phyloP scores from a whole-genome alignment of 2,329 filamentous ascomycete species.

The Aureobasidium sp. region DNA sequence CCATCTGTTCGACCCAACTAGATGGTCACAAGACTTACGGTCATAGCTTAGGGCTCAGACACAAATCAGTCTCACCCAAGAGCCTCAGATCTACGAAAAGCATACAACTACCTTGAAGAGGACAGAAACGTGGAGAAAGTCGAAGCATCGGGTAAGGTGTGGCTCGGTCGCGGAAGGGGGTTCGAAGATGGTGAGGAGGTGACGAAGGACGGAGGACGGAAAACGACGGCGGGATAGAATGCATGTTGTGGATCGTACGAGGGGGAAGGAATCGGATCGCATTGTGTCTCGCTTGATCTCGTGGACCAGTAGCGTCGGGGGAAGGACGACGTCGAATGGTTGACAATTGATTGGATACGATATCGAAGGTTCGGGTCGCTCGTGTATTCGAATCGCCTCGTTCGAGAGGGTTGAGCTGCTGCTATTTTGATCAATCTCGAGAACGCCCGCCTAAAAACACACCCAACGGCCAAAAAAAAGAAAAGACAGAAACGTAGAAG shows the following conservation, averaged over 20 bases:
- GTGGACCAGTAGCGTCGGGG: conserved; percentile 3
- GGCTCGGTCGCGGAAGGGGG: not conserved
- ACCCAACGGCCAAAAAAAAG: not conserved
- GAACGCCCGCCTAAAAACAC: conserved; percentile 7
- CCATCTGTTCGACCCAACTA: not conserved
- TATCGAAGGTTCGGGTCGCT: conserved; percentile 14
- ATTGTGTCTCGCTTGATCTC: conserved; percentile 3
- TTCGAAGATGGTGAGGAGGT: not conserved
- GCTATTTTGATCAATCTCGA: conserved; percentile 14
- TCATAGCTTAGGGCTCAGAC: not conserved
- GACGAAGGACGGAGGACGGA: conserved; percentile 9
- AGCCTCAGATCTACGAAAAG: not conserved
- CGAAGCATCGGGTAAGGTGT: conserved; percentile 1
- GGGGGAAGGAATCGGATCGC: not conserved
- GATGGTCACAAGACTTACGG: not conserved
- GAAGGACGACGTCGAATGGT: conserved; percentile 7
- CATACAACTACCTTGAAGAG: not conserved
- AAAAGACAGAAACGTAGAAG: not conserved
- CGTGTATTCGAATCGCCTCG: conserved; percentile 10
- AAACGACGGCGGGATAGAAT: conserved; percentile 6
- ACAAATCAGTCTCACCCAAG: not conserved
- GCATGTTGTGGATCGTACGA: conserved; percentile 9
- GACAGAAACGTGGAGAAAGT: not conserved
- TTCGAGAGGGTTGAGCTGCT: conserved; percentile 11
- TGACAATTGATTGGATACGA: conserved; percentile 13